Percentiles rank a stretch among this genome's conserved stretches.
These are phyloP conservation scores for Torulaspora quercuum DNA, from an alignment of 805 yeast species.

Conservation along the genomic window DNA sequence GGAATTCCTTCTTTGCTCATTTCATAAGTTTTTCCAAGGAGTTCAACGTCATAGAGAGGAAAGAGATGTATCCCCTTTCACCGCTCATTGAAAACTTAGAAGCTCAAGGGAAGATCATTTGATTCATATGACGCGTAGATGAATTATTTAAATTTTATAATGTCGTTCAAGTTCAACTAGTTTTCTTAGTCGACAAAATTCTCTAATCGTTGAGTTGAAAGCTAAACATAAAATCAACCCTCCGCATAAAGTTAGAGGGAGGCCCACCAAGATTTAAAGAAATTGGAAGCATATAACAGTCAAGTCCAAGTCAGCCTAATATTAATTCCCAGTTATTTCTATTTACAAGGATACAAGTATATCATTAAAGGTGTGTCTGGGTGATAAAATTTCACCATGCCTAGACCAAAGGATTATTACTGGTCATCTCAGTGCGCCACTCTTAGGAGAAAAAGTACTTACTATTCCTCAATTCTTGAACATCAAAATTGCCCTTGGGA, in stretches of 20 bases:
- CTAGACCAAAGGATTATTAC: no score
- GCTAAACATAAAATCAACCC: no score
- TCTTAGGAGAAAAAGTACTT: constrained; percentile 64
- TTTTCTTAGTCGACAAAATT: no score
- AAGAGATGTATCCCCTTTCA: constrained; percentile 74
- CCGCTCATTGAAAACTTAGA: constrained; percentile 78
- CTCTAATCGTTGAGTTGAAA: no score
- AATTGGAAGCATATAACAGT: no score
- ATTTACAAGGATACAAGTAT: no score
- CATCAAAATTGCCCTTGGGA: constrained; percentile 78
- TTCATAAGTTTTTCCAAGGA: constrained; percentile 83
- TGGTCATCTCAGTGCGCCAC: neutral
- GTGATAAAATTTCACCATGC: no score
- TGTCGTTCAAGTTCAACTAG: no score
- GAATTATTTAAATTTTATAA: neutral
- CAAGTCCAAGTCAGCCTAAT: constrained; percentile 6
- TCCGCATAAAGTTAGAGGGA: no score
- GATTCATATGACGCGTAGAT: constrained; percentile 6
- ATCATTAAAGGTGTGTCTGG: no score
- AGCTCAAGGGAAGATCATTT: constrained; percentile 75
- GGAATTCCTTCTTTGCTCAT: constrained; percentile 97
- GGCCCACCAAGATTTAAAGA: no score
- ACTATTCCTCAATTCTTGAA: constrained; percentile 64
- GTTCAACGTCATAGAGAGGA: constrained; percentile 72
- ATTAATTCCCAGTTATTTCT: no score